Conservation (phyloP, 176 grass and related monocot genomes). For the Lolium perenne region DNA sequence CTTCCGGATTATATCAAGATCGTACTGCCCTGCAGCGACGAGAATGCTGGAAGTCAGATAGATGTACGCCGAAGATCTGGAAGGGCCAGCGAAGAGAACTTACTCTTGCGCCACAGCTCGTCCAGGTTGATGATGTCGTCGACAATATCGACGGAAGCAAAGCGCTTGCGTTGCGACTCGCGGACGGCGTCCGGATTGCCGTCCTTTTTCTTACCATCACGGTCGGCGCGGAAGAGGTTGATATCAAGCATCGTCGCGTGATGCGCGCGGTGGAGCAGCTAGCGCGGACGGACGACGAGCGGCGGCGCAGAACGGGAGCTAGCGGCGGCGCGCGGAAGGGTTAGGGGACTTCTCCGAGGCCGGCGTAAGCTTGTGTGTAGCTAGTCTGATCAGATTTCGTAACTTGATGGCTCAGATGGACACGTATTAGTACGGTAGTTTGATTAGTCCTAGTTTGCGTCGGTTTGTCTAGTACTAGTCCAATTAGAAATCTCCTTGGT, state of each 20-base stretch:
- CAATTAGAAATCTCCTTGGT: too few relatives aligned
- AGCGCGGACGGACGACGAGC: too few relatives aligned
- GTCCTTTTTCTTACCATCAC: conserved; percentile 52
- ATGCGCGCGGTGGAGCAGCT: too few relatives aligned
- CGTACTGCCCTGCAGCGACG: conserved; percentile 66
- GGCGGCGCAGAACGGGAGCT: too few relatives aligned
- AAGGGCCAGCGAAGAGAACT: neutral
- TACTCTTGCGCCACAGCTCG: conserved; percentile 79
- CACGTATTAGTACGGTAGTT: too few relatives aligned
- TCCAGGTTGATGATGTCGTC: conserved; percentile 80
- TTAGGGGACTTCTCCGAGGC: too few relatives aligned
- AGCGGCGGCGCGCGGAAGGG: too few relatives aligned
- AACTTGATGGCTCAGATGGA: too few relatives aligned
- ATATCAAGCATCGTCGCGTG: conserved; percentile 67
- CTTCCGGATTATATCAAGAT: conserved; percentile 66
- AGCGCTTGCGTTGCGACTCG: conserved; percentile 59
- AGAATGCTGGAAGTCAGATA: neutral
- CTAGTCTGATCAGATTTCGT: too few relatives aligned
- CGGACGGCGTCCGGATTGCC: conserved; percentile 67
- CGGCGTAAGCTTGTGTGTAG: too few relatives aligned
- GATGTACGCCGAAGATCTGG: neutral
- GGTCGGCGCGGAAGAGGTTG: conserved; percentile 60
- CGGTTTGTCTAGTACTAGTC: too few relatives aligned
- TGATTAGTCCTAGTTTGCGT: too few relatives aligned
- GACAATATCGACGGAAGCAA: conserved; percentile 61